A percentile compares a stretch with the other conserved stretches of the same genome.
These are phyloP conservation scores for Pascua guehoae DNA, from an alignment of 1,284 basidiomycete species.

Conservation along the genomic window DNA sequence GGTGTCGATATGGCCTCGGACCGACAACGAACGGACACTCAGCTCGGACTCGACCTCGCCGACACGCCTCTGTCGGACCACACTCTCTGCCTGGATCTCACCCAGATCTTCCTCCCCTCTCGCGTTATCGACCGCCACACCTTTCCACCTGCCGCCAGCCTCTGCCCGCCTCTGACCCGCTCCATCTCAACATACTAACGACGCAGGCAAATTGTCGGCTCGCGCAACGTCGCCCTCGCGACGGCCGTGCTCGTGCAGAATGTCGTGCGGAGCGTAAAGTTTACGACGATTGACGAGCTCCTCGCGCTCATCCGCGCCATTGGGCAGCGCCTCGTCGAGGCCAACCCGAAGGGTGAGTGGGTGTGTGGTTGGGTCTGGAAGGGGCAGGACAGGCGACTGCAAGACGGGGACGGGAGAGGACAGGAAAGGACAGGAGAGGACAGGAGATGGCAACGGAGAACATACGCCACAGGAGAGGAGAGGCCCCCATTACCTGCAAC, in stretches of 20 bases:
- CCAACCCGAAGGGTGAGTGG: slow-evolving; percentile 81
- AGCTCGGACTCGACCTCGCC: no score
- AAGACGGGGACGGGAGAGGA: no score
- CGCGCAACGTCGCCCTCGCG: slow-evolving; percentile 80
- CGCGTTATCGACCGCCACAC: not conserved
- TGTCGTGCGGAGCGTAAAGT: slow-evolving; percentile 80
- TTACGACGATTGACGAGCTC: slow-evolving; percentile 81
- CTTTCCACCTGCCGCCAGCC: not conserved
- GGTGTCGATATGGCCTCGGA: no score
- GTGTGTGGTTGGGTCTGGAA: not conserved
- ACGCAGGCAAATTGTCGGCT: slow-evolving; percentile 74
- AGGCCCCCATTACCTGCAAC: no score
- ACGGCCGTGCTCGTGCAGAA: slow-evolving; percentile 82
- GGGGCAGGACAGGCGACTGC: no score
- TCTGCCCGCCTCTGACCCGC: no score
- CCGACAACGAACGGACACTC: no score
- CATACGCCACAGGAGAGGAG: not conserved
- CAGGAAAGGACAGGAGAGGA: no score
- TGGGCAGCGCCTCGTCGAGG: slow-evolving; percentile 74
- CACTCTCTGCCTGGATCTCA: no score
- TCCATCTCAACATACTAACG: slow-evolving; percentile 2
- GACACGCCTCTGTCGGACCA: no score
- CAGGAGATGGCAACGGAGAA: no score
- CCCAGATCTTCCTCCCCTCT: no score
- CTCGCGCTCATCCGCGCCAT: slow-evolving; percentile 74